Conservation (phyloP, 192 early-diverging fungal genomes). For the Gamsiella multidivaricata region DNA sequence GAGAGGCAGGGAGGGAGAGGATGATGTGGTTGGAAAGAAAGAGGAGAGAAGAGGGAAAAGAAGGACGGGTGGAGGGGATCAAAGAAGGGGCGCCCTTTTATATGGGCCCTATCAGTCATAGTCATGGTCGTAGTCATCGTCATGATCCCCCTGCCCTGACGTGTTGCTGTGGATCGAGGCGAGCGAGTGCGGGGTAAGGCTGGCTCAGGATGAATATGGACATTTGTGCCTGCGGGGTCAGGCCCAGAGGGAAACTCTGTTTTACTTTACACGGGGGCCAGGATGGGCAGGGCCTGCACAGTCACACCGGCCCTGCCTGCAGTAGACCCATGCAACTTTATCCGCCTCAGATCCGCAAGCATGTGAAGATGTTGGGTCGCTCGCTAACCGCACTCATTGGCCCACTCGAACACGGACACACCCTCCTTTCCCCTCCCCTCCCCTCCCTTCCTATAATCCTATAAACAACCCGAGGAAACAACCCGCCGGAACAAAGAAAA, state of each 20-base stretch:
- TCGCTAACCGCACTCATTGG: conserved; percentile 15
- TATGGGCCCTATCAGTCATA: neutral
- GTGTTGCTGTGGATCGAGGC: too few species aligned
- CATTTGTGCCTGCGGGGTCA: too few species aligned
- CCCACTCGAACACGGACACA: conserved; percentile 7
- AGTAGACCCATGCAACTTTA: neutral
- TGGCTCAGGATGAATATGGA: too few species aligned
- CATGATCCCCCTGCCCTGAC: too few species aligned
- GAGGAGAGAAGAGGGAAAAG: conserved; percentile 1
- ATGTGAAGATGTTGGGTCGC: neutral
- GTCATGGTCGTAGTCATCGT: too few species aligned
- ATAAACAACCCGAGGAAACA: too few species aligned
- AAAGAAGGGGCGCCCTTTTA: neutral
- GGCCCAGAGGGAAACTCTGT: too few species aligned
- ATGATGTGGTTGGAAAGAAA: neutral
- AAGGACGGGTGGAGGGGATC: neutral
- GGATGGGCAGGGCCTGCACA: too few species aligned
- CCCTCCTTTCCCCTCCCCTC: neutral
- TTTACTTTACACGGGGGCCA: too few species aligned
- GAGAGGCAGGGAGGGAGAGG: neutral
- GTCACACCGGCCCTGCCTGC: neutral
- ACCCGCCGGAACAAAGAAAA: too few species aligned
- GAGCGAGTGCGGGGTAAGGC: too few species aligned
- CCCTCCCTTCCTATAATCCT: too few species aligned
- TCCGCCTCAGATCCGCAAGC: neutral